Evolutionary conservation across 2,329 filamentous ascomycete genomes (phyloP), one percentile per base, ranked within the genome.

Genomic region (Lomentospora prolificans): DNA sequence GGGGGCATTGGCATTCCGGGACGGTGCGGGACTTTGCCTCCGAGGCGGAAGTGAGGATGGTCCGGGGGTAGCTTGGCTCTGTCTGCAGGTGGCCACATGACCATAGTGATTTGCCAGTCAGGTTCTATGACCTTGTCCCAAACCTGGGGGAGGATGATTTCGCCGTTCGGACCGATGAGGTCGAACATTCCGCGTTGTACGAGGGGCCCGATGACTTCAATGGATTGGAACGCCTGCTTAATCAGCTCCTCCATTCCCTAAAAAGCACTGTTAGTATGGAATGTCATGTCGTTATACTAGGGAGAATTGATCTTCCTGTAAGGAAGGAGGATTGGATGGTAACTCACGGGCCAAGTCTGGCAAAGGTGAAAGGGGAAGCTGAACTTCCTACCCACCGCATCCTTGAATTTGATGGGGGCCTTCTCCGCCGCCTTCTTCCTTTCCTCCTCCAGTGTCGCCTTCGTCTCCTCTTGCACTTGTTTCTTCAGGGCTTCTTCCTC

Each of bases 331-430:
- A n/a, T n/a, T n/a, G n/a, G n/a, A n/a, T n/a, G n/a, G n/a, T n/a
- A 55, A 79, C 82, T 67, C 81, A 91, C 88, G 74, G 77, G 75
- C 90, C 90, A 95, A 2, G 85, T 94, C 64, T 84, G 82, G 69
- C 90, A 96, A 28, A 95, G 69, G 60, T 91, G 82, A 71, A 86
- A 96, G 1, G 91, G 91, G 65, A 96, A 96, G 70, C 84, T 94
- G 68, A 95, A 96, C 69, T 95, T 96, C 61, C 91, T 81, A 30
- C 89, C 89, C 14, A 96, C 84, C 1, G 90, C 90, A 67, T 96
- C 91, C 70, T 95, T 95, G 73, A 95, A 95, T 62, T 85, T 86
- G 67, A 96, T 89, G 2, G 88, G 89, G 46, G 84, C 76, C 68
- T 89, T 87, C 41, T 85, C 80, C 61, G 69, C 72, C 59, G 76